Conservation (phyloP, 1,284 basidiomycete genomes). For the Tilletia walkeri region DNA sequence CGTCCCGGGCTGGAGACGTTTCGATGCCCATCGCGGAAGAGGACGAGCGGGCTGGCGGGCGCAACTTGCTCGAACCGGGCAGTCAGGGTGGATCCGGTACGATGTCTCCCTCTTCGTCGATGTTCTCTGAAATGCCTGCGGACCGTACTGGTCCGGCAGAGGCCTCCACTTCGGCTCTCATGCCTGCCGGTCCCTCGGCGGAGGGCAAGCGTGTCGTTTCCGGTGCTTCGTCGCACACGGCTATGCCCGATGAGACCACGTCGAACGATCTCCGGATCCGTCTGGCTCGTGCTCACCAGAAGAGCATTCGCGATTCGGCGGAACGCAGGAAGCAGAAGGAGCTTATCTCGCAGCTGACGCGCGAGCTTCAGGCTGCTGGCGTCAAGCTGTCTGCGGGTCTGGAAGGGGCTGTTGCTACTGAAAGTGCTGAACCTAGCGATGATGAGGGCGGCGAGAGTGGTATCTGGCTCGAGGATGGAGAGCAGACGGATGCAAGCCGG, state of each 20-base stretch:
- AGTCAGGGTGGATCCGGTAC: constrained; percentile 5
- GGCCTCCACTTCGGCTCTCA: constrained; percentile 5
- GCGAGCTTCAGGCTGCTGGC: not conserved
- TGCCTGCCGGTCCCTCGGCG: not conserved
- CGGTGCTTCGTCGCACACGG: not conserved
- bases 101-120: constrained; percentile 9
- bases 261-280: not conserved
- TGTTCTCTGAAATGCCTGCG: constrained; percentile 7
- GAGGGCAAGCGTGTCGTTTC: not conserved
- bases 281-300: constrained; percentile 8
- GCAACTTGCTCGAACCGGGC: constrained; percentile 23
- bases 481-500: constrained; percentile 4
- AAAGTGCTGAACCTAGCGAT: not conserved
- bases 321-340: constrained; percentile 2
- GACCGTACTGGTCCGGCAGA: not conserved
- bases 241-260: not conserved
- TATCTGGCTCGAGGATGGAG: constrained; percentile 20
- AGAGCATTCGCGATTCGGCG: constrained; percentile 10
- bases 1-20: not conserved
- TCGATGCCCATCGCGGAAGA: constrained; percentile 17
- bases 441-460: constrained; percentile 2
- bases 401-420: not conserved
- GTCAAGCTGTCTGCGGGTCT: not conserved
- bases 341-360: constrained; percentile 5
- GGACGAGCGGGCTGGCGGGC: constrained; percentile 27